Conservation (phyloP, 495 filamentous ascomycete genomes). For the Hyaloscypha finlandica region DNA sequence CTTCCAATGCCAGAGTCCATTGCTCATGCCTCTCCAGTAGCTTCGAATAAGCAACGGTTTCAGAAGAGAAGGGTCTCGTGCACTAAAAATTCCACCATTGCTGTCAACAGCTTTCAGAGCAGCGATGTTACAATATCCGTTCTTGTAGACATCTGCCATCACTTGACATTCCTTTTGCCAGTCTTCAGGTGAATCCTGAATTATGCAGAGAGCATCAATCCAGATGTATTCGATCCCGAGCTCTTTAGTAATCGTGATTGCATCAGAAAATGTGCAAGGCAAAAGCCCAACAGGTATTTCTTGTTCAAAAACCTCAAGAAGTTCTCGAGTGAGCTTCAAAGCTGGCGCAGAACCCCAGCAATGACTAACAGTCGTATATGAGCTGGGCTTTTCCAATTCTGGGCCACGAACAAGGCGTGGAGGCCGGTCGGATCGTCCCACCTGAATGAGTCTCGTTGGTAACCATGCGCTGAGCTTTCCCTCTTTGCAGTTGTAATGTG, state of each 20-base stretch:
- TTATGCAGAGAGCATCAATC: constrained; percentile 36
- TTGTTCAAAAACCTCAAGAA: not conserved
- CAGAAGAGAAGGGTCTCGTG: no score
- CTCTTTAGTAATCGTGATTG: constrained; percentile 6
- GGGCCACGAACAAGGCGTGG: no score
- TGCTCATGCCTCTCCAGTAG: no score
- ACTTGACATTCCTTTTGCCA: constrained; percentile 33
- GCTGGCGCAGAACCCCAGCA: not conserved
- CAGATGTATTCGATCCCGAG: constrained; percentile 30
- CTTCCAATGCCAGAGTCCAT: no score
- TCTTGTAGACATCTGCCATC: constrained; percentile 29
- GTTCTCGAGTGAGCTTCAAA: not conserved
- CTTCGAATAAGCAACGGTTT: no score
- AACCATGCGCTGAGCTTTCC: no score
- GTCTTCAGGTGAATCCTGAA: constrained; percentile 37
- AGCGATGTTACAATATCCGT: constrained; percentile 19
- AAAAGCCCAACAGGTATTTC: constrained; percentile 26
- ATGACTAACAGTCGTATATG: constrained; percentile 15
- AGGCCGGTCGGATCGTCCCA: no score
- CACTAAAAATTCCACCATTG: no score
- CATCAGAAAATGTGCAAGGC: constrained; percentile 12
- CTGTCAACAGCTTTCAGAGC: no score
- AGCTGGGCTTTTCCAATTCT: no score
- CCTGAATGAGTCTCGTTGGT: no score
- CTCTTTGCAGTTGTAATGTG: no score